These are phyloP conservation scores for Cucumis cinereus DNA, from an alignment of 306 rosid genomes.

Conservation along the genomic window DNA sequence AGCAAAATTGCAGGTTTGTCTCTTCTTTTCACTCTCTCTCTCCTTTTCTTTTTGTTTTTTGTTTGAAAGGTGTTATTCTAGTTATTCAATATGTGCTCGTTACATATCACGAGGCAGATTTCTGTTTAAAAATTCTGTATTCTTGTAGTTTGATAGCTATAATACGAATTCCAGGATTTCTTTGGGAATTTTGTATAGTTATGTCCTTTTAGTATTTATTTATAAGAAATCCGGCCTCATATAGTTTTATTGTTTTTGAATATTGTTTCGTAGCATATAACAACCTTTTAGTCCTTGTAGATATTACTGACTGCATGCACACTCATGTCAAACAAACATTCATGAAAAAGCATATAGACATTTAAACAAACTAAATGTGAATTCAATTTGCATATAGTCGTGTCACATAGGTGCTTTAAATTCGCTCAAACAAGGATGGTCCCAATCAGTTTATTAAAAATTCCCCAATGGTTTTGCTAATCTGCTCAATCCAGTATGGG, in stretches of 20 bases:
- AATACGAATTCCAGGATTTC: neutral
- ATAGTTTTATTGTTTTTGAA: neutral
- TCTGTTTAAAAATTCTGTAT: neutral
- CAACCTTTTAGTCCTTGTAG: neutral
- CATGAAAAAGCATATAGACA: neutral
- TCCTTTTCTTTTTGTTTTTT: too few relatives aligned
- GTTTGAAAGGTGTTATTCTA: neutral
- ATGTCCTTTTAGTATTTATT: neutral
- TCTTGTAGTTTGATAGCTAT: neutral
- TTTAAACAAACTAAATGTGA: neutral
- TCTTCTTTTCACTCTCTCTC: neutral
- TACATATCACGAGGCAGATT: neutral
- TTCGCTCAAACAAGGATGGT: neutral
- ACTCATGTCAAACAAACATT: neutral
- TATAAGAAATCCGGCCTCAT: neutral
- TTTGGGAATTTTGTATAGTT: neutral
- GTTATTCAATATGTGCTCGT: neutral
- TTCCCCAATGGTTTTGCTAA: neutral
- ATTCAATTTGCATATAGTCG: neutral
- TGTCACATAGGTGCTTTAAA: neutral
- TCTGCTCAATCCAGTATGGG: neutral
- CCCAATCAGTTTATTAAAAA: neutral
- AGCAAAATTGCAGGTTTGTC: slow-evolving; percentile 61
- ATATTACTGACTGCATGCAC: neutral
- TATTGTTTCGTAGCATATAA: neutral